phyloP scores from a whole-genome alignment of 495 filamentous ascomycete genomes.

The Ramalina peruviana region DNA sequence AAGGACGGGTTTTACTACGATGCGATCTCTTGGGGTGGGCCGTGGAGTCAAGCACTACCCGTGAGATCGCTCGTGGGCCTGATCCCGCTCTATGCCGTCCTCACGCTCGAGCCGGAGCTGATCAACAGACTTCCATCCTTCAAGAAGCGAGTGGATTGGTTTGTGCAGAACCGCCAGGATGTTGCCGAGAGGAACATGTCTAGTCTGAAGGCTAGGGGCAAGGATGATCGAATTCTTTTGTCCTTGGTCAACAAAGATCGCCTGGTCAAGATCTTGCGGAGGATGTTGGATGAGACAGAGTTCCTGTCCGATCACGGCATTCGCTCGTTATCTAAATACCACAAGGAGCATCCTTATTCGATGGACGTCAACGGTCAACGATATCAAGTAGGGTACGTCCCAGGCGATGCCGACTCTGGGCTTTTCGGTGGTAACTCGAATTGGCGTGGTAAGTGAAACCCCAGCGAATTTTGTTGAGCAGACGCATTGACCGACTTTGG shows the following conservation, averaged over 20 bases:
- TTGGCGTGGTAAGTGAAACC: constrained; percentile 42
- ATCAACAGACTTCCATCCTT: constrained; percentile 88
- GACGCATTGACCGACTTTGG: not conserved
- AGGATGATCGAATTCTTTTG: constrained; percentile 72
- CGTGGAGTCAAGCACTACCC: constrained; percentile 82
- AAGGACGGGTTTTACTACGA: constrained; percentile 97
- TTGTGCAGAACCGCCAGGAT: constrained; percentile 71
- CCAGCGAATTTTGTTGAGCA: constrained; percentile 18
- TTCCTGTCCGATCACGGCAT: constrained; percentile 86
- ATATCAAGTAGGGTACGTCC: constrained; percentile 79
- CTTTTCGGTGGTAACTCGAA: constrained; percentile 89
- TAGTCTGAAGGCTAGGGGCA: constrained; percentile 75
- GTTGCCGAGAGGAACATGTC: constrained; percentile 85
- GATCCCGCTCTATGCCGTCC: constrained; percentile 82
- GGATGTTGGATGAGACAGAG: constrained; percentile 89
- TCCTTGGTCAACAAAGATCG: constrained; percentile 83
- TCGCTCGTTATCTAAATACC: constrained; percentile 83
- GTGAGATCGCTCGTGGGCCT: constrained; percentile 84
- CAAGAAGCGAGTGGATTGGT: constrained; percentile 86
- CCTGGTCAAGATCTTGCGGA: constrained; percentile 66
- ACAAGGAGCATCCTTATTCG: constrained; percentile 77
- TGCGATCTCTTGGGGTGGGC: constrained; percentile 88
- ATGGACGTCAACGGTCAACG: constrained; percentile 92
- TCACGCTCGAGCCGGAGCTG: constrained; percentile 84
- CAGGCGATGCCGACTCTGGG: constrained; percentile 85